Evolutionary conservation across 148 eudicot species (phyloP).

Genomic region (Dysphania ambrosioides): DNA sequence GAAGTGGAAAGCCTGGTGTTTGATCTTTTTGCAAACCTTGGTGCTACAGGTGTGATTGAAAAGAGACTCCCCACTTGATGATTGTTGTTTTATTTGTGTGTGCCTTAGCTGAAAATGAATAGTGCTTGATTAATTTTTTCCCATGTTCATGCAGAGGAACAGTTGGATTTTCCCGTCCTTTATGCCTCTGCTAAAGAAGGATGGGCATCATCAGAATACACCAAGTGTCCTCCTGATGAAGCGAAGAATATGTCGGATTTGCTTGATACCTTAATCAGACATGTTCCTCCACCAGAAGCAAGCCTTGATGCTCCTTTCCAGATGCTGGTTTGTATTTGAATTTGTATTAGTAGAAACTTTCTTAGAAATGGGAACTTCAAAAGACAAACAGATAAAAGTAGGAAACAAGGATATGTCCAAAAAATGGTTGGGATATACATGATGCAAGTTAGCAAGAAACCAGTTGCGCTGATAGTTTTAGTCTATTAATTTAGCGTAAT

Average conservation of each 20-base stretch:
- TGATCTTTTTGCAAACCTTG: conserved; percentile 98
- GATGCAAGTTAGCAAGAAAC: background rate
- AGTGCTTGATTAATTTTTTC: conserved; percentile 4
- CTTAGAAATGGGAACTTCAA: background rate
- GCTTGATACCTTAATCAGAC: conserved; percentile 82
- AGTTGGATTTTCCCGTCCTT: conserved; percentile 93
- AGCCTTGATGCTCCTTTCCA: conserved; percentile 72
- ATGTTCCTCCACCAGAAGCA: conserved; percentile 79
- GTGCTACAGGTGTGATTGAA: conserved; percentile 70
- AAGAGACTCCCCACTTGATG: conserved; percentile 1
- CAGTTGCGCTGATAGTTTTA: background rate
- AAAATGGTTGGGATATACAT: background rate
- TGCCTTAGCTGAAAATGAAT: background rate
- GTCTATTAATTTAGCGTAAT: background rate
- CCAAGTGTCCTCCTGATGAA: conserved; percentile 71
- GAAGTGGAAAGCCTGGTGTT: conserved; percentile 98
- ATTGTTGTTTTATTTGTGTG: background rate
- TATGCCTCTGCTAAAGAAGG: conserved; percentile 99
- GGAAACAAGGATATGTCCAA: background rate
- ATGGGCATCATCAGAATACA: conserved; percentile 87
- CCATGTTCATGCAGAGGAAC: conserved; percentile 66
- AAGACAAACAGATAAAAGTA: background rate
- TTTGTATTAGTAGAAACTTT: background rate
- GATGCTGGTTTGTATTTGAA: conserved; percentile 75
- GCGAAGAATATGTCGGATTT: conserved; percentile 83